Evolutionary conservation across 352 stramenopile genomes (phyloP), one percentile per base, ranked within the genome.

Genomic region (Globisporangium radiosum): DNA sequence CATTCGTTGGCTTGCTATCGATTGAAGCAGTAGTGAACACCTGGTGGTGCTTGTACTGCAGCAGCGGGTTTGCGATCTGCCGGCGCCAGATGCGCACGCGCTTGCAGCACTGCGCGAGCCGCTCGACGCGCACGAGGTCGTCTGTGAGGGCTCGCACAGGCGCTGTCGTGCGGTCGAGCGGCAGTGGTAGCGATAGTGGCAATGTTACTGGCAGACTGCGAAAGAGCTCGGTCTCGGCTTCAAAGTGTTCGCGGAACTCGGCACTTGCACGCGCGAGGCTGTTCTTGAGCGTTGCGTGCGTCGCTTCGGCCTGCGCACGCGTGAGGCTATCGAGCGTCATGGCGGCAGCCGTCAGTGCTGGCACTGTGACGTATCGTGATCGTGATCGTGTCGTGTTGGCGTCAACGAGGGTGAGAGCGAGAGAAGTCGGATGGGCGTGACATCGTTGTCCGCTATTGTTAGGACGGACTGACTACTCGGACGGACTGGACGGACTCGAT

Each of bases 311-410:
- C 50, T 82, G 73, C 10, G 62, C 59, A 0, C 80, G 76, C 51
- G 78, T 90, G 48, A 87, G 47, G 49, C 68, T 84, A 66, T 90
- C 80, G 14, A 90, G 70, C 61, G 80, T 90, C 77, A 90, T 90
- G 19, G 1, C 47, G 36, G 33, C 17, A 48, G 25, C 25, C 25
- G 25, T 33, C 25, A 33, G 25, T 17, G 44, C 15, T 7, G 8
- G 10, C 15, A 13, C 5, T 13, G 11, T 19, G 8, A 50, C 14
- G 45, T 25, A 7, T 33, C 5, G n/a, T 8, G 14, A 50, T 50
- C 13, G 10, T 50, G 14, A 50, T 50, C 13, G 10, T 49, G 14
- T 48, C 14, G 44, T n/a, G 5, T 4, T 8, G 15, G 44, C 7
- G 40, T 11, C 8, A 44, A 14, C 42, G 15, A 47, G 13, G 42